A percentile compares a stretch with the other conserved stretches of the same genome.
Evolutionary conservation across 2,329 filamentous ascomycete species (phyloP).

Genomic region (Geoglossum cookeanum): DNA sequence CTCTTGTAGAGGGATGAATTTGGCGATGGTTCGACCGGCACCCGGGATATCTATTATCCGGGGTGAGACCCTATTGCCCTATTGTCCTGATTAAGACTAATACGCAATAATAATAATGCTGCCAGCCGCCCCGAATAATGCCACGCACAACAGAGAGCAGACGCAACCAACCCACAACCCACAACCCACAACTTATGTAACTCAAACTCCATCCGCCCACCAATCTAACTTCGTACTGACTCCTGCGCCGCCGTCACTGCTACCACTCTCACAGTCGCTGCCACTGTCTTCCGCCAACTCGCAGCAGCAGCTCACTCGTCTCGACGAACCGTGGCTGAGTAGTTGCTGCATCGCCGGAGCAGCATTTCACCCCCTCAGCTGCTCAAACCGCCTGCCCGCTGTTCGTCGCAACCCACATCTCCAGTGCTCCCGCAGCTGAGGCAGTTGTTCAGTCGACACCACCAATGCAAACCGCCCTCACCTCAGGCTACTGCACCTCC

Average conservation of each 20-base stretch:
- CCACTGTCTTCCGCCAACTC: neutral
- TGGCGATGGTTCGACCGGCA: neutral
- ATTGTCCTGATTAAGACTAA: neutral
- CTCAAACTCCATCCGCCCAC: neutral
- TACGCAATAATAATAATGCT: neutral
- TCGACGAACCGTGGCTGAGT: too few species aligned
- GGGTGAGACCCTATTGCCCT: too few species aligned
- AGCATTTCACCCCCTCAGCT: neutral
- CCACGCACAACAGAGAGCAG: neutral
- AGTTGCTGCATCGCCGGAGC: neutral
- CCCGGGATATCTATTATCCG: neutral
- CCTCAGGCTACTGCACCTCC: neutral
- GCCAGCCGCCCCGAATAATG: neutral
- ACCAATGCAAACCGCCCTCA: neutral
- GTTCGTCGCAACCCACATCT: neutral
- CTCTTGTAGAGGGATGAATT: too few species aligned
- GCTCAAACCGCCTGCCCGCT: neutral
- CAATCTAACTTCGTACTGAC: neutral
- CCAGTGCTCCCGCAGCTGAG: neutral
- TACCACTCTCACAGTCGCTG: neutral
- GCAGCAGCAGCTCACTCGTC: too few species aligned
- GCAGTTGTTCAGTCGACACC: neutral
- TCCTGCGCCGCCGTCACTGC: too few species aligned
- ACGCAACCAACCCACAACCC: too few species aligned
- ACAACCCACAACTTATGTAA: neutral